Evolutionary conservation across 306 rosid genomes (phyloP).

Genomic region (Fragaria iinumae): DNA sequence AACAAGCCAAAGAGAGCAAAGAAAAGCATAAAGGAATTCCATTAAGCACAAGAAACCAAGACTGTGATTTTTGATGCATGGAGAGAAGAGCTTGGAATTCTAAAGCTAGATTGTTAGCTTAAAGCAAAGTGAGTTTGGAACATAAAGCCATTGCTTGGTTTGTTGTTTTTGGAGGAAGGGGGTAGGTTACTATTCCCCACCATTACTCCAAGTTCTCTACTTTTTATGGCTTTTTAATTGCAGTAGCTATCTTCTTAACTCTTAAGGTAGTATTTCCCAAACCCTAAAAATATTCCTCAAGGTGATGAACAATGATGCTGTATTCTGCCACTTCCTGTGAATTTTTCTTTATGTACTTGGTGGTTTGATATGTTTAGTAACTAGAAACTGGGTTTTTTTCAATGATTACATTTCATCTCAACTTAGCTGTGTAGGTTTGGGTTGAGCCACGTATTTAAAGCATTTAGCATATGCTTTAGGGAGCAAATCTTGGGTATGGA

Average conservation of each 20-base stretch:
- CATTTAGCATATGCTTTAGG: slow-evolving; percentile 4
- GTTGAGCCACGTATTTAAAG: slow-evolving; percentile 4
- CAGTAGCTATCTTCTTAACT: slow-evolving; percentile 14
- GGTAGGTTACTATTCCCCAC: slow-evolving; percentile 39
- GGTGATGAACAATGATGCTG: background rate
- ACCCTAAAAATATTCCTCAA: background rate
- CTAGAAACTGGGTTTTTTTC: background rate
- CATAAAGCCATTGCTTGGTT: slow-evolving; percentile 46
- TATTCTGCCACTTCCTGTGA: background rate
- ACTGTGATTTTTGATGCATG: slow-evolving; percentile 40
- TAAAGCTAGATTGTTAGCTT: slow-evolving; percentile 43
- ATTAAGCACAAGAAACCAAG: slow-evolving; percentile 66
- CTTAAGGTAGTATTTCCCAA: background rate
- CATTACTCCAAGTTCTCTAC: slow-evolving; percentile 43
- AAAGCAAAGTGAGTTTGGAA: slow-evolving; percentile 23
- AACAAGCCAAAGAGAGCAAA: slow-evolving; percentile 42
- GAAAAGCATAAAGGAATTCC: slow-evolving; percentile 70
- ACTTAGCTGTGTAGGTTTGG: slow-evolving; percentile 16
- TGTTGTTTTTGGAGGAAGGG: slow-evolving; percentile 2
- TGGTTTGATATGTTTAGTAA: background rate
- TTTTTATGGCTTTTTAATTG: slow-evolving; percentile 44
- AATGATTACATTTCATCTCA: background rate
- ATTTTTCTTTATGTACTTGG: background rate
- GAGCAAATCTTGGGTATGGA: background rate
- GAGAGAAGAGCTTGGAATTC: slow-evolving; percentile 69